These are phyloP conservation scores for Candida argentea DNA, from an alignment of 805 yeast genomes.

Conservation along the genomic window DNA sequence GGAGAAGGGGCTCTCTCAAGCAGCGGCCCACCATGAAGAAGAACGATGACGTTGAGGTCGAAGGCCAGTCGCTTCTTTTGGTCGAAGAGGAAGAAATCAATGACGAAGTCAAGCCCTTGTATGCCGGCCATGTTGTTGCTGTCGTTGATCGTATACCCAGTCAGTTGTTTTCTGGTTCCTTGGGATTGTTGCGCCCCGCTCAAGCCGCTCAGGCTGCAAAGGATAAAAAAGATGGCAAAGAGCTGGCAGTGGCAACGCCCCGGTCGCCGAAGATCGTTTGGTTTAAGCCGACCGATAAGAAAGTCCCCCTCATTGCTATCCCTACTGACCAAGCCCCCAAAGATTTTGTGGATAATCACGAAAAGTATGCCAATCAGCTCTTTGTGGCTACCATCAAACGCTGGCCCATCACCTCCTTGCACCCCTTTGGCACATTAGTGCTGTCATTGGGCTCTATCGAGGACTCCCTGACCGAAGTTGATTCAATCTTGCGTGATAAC, in stretches of 20 bases:
- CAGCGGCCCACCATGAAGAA: conserved; percentile 96
- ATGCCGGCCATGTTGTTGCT: conserved; percentile 98
- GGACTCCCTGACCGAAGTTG: conserved; percentile 70
- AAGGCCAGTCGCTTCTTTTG: conserved; percentile 85
- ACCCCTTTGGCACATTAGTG: conserved; percentile 92
- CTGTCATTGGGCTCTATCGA: conserved; percentile 77
- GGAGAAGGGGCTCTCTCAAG: conserved; percentile 80
- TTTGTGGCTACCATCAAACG: conserved; percentile 94
- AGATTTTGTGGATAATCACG: conserved; percentile 90
- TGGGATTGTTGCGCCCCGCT: conserved; percentile 90
- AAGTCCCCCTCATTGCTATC: conserved; percentile 94
- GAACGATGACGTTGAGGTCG: conserved; percentile 97
- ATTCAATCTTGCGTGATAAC: conserved; percentile 81
- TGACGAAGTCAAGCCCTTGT: conserved; percentile 86
- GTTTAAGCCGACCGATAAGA: conserved; percentile 98
- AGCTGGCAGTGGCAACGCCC: conserved; percentile 34
- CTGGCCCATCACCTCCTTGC: conserved; percentile 98
- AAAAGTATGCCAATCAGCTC: conserved; percentile 64
- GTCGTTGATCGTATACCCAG: conserved; percentile 97
- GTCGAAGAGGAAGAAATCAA: conserved; percentile 94
- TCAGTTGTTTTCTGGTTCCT: conserved; percentile 87
- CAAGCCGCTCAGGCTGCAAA: conserved; percentile 83
- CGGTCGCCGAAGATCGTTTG: conserved; percentile 88
- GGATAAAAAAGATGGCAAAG: conserved; percentile 37
- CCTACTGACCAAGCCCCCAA: conserved; percentile 97